Evolutionary conservation across 805 yeast genomes (phyloP), one percentile per base, ranked within the genome.

Genomic region (Yamadazyma laniorum): DNA sequence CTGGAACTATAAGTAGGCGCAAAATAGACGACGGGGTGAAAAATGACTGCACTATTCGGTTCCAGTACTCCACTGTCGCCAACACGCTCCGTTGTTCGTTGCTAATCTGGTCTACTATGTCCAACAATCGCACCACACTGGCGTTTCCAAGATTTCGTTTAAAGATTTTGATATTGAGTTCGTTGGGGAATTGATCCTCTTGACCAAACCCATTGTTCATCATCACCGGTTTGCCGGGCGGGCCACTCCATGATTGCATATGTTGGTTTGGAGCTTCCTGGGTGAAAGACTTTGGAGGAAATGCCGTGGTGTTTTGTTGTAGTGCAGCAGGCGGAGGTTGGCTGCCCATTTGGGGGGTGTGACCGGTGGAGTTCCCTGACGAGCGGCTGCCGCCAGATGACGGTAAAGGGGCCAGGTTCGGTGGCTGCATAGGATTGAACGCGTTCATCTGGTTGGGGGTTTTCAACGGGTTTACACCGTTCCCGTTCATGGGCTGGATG

Each of bases 61-160:
- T 55, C 74, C 74, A 68, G 44, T 59, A 68, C 14, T 56, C 65
- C 18, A 62, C 33, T 15, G 53, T 55, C 9, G 58, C 30, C 21
- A 65, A 45, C 26, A 55, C 49, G 12, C 59, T 61, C 12, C 42
- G 37, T 9, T 59, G 47, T 37, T 67, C 73, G 42, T 53, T 61
- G 17, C 64, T 51, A 4, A 67, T 52, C 42, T 58, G 66, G 28
- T 68, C 74, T 25, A 68, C 49, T 25, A 68, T 47, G 43, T 68
- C 73, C 31, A 67, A 45, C 13, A 67, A 47, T 25, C 73, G 50
- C 46, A 68, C 53, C 29, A 61, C 66, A 12, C 63, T 72, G 18
- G 72, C 67, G 53, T 68, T 67, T 6, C 73, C 74, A 32, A 65
- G 37, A 40, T 66, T 68, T 16, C 71, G 46, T 43, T 64, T 65